phyloP scores from a whole-genome alignment of 1,284 basidiomycete species.

The Leccinum subfulvum region DNA sequence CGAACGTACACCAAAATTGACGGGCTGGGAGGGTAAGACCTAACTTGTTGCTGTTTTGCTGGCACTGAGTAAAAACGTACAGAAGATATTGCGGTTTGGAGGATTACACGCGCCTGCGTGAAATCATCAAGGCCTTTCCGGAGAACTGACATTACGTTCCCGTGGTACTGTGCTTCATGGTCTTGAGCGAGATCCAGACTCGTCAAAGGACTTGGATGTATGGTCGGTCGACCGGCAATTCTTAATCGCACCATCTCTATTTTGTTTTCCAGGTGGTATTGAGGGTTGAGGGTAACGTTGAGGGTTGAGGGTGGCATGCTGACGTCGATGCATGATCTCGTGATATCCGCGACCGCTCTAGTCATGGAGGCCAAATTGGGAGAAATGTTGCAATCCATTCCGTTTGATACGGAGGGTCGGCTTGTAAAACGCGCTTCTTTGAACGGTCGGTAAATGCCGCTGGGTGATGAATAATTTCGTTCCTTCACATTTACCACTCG shows the following conservation, averaged over 20 bases:
- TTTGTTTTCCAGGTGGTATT: slow-evolving; percentile 38
- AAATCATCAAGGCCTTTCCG: slow-evolving; percentile 55
- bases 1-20: slow-evolving; percentile 60
- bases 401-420: slow-evolving; percentile 56
- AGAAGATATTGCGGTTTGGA: slow-evolving; percentile 73
- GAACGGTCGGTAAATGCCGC: slow-evolving; percentile 41
- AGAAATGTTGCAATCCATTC: slow-evolving; percentile 39
- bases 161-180: slow-evolving; percentile 59
- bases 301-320: slow-evolving; percentile 45
- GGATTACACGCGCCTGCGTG: slow-evolving; percentile 66
- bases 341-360: slow-evolving; percentile 48
- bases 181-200: slow-evolving; percentile 39
- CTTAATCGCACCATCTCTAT: not conserved
- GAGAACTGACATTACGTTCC: slow-evolving; percentile 55
- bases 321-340: slow-evolving; percentile 42
- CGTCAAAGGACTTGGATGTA: slow-evolving; percentile 46
- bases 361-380: slow-evolving; percentile 57
- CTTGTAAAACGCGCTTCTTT: slow-evolving; percentile 48
- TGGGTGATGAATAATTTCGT: not conserved
- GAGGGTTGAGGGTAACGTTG: slow-evolving; percentile 21
- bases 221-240: slow-evolving; percentile 39
- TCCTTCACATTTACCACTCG: slow-evolving; percentile 1
- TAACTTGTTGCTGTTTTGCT: slow-evolving; percentile 1
- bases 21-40: slow-evolving; percentile 60
- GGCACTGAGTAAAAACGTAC: slow-evolving; percentile 1